Evolutionary conservation across 2,329 filamentous ascomycete species (phyloP).

Genomic region (Furcasterigmium sp.): DNA sequence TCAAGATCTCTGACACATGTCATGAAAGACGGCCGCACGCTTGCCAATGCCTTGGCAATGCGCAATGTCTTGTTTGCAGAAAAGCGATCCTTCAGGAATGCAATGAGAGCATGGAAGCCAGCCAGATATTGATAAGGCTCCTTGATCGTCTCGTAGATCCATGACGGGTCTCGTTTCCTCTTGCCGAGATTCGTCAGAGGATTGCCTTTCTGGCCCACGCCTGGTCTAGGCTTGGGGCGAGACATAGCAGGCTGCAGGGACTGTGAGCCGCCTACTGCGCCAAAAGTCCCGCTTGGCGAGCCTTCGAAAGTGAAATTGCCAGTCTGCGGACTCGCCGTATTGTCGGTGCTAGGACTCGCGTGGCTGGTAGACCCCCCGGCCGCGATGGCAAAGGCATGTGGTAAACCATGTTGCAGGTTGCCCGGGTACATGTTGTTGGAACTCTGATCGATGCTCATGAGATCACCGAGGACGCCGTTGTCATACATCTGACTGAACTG

Average conservation of each 20-base stretch:
- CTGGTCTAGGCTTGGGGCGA: conserved; percentile 38
- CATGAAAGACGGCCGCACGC: conserved; percentile 89
- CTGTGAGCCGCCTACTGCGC: conserved; percentile 11
- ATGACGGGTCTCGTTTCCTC: conserved; percentile 66
- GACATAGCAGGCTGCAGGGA: conserved; percentile 21
- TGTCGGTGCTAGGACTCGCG: conserved; percentile 60
- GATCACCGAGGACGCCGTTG: conserved; percentile 46
- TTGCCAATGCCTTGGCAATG: conserved; percentile 82
- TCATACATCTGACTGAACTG: conserved; percentile 47
- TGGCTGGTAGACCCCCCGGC: conserved; percentile 53
- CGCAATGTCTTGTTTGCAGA: conserved; percentile 69
- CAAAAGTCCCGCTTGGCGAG: conserved; percentile 34
- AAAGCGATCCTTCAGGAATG: conserved; percentile 74
- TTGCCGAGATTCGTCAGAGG: conserved; percentile 52
- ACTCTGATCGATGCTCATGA: conserved; percentile 45
- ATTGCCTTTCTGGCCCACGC: conserved; percentile 32
- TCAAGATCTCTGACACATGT: conserved; percentile 86
- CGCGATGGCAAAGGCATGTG: conserved; percentile 61
- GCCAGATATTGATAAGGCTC: conserved; percentile 88
- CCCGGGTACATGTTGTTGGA: conserved; percentile 44
- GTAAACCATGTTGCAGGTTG: conserved; percentile 56
- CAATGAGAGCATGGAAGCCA: conserved; percentile 84
- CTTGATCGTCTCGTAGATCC: conserved; percentile 83
- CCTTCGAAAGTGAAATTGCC: conserved; percentile 49
- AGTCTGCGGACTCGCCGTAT: conserved; percentile 54